A percentile compares a stretch with the other conserved stretches of the same genome.
These are phyloP conservation scores for Cryptosporidium parvum DNA, from an alignment of 169 alveolate species.

Conservation along the genomic window DNA sequence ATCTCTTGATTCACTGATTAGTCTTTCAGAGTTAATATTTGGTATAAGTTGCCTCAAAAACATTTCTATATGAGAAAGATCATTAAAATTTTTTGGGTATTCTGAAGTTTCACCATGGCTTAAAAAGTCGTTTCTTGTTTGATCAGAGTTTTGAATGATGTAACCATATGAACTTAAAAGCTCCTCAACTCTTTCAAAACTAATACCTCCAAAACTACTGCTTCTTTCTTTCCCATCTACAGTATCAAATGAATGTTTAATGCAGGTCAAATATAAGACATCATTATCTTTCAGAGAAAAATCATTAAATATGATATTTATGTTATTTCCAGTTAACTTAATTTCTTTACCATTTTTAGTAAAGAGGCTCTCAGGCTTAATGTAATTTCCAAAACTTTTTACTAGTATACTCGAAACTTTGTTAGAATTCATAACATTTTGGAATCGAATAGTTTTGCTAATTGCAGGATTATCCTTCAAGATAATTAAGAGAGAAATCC, in stretches of 20 bases:
- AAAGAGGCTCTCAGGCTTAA: slow-evolving; percentile 36
- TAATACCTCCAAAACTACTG: background rate
- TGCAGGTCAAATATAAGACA: slow-evolving; percentile 18
- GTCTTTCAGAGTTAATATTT: slow-evolving; percentile 32
- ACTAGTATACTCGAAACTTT: background rate
- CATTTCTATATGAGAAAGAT: background rate
- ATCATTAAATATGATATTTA: background rate
- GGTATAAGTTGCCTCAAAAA: background rate
- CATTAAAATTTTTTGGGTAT: slow-evolving; percentile 10
- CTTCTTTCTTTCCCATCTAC: background rate
- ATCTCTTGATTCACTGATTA: slow-evolving; percentile 18
- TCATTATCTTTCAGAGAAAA: slow-evolving; percentile 1
- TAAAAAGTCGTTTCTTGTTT: background rate
- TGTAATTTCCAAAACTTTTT: slow-evolving; percentile 8
- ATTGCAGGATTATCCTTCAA: slow-evolving; percentile 23
- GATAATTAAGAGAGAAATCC: background rate
- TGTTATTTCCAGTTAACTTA: background rate
- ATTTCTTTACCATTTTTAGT: slow-evolving; percentile 52
- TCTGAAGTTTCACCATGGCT: background rate
- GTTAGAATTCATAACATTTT: background rate
- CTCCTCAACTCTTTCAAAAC: slow-evolving; percentile 19
- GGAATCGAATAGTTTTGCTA: slow-evolving; percentile 14
- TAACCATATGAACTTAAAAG: slow-evolving; percentile 28
- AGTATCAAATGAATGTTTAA: background rate
- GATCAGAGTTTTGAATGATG: background rate